Conservation (phyloP, 495 filamentous ascomycete genomes). For the Podospora pseudopauciseta region DNA sequence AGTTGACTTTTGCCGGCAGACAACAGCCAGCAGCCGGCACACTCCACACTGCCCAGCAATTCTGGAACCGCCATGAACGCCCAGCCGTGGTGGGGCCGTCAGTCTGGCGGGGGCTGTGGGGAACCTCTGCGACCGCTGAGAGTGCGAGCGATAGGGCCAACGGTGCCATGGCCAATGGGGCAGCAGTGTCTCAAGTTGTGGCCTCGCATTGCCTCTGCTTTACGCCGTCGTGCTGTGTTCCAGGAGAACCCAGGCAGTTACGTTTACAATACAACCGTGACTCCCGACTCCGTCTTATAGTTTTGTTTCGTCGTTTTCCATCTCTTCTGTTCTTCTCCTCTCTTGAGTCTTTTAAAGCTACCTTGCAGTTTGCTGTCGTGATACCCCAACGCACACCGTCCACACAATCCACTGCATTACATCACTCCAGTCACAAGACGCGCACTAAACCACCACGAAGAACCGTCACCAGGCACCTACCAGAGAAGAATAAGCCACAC, state of each 20-base stretch:
- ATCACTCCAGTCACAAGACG: not conserved
- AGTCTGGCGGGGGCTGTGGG: slow-evolving; percentile 4
- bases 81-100: slow-evolving; percentile 6
- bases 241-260: not conserved
- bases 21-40: slow-evolving; percentile 8
- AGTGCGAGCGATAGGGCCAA: slow-evolving; percentile 8
- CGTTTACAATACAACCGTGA: not conserved
- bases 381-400: not conserved
- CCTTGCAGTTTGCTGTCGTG: not conserved
- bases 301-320: slow-evolving; percentile 2
- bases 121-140: not conserved
- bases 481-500: not conserved
- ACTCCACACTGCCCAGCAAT: slow-evolving; percentile 5
- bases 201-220: slow-evolving; percentile 12
- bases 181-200: slow-evolving; percentile 11
- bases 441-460: not conserved
- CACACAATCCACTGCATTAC: not conserved
- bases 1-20: slow-evolving; percentile 10
- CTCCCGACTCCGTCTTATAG: not conserved
- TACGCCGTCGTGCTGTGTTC: not conserved
- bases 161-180: slow-evolving; percentile 9
- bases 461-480: not conserved
- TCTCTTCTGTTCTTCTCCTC: slow-evolving; percentile 10
- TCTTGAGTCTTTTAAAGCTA: not conserved
- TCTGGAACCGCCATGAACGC: slow-evolving; percentile 12